Evolutionary conservation across 202 grass and related monocot genomes (phyloP).

Genomic region (Dendrocalamus latiflorus): DNA sequence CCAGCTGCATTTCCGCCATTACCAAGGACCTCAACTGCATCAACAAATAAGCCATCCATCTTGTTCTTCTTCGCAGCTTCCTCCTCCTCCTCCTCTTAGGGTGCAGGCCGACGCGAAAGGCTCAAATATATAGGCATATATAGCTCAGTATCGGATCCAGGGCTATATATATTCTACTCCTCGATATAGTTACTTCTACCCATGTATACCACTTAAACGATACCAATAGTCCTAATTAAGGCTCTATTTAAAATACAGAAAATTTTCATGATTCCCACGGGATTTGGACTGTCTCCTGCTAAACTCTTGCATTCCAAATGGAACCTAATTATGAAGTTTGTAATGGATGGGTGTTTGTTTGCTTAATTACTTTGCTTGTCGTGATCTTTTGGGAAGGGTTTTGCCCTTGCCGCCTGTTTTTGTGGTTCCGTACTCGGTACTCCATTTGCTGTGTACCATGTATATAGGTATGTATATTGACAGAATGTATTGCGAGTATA

Average conservation of each 20-base stretch:
- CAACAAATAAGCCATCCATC: not conserved
- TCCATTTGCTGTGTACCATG: not conserved
- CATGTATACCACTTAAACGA: no score
- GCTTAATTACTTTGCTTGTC: not conserved
- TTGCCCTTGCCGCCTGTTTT: not conserved
- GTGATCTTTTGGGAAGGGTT: not conserved
- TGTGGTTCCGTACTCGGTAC: not conserved
- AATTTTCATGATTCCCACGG: no score
- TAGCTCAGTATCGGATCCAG: not conserved
- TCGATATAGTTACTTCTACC: no score
- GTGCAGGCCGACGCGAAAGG: not conserved
- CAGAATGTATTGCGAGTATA: not conserved
- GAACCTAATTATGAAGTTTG: not conserved
- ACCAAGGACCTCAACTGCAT: conserved; percentile 44
- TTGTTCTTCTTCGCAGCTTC: no score
- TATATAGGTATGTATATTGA: not conserved
- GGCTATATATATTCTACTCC: not conserved
- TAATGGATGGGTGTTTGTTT: not conserved
- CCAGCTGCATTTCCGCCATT: conserved; percentile 87
- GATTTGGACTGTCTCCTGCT: no score
- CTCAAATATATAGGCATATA: not conserved
- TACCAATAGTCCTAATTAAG: not conserved
- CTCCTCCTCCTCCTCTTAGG: no score
- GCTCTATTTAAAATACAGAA: no score
- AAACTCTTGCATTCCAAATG: not conserved